phyloP scores from a whole-genome alignment of 805 yeast species.

The Yamadazyma endophytica region DNA sequence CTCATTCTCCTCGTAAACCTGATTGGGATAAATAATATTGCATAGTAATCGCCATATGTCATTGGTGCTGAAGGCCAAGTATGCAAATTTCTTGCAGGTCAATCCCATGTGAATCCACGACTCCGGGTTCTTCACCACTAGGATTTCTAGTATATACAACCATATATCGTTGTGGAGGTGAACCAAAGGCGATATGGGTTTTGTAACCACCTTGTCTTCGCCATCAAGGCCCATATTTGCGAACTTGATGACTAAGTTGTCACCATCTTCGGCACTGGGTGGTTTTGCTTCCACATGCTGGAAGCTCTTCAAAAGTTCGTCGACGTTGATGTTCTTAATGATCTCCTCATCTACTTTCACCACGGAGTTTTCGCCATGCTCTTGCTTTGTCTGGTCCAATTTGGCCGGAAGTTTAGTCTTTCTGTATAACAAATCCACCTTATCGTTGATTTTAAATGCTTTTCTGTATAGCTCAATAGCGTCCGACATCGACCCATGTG shows the following conservation, averaged over 20 bases:
- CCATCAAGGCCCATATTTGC: slow-evolving; percentile 20
- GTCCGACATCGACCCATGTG: slow-evolving; percentile 73
- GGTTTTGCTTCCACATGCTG: slow-evolving; percentile 24
- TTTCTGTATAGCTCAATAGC: slow-evolving; percentile 70
- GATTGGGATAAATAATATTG: slow-evolving; percentile 48
- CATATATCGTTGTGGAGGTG: slow-evolving; percentile 56
- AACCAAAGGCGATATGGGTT: slow-evolving; percentile 34
- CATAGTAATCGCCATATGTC: slow-evolving; percentile 50
- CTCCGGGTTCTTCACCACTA: slow-evolving; percentile 49
- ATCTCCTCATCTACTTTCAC: slow-evolving; percentile 30
- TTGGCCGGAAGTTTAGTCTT: slow-evolving; percentile 46
- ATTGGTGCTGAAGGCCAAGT: slow-evolving; percentile 51
- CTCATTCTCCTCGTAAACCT: slow-evolving; percentile 46
- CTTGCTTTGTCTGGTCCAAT: slow-evolving; percentile 20
- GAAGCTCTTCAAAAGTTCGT: slow-evolving; percentile 33
- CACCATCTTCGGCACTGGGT: slow-evolving; percentile 18
- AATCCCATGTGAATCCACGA: slow-evolving; percentile 62
- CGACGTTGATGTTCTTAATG: slow-evolving; percentile 40
- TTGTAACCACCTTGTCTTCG: slow-evolving; percentile 12
- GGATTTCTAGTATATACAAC: slow-evolving; percentile 42
- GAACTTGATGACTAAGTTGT: slow-evolving; percentile 19
- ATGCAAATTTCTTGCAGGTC: slow-evolving; percentile 55
- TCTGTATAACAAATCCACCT: slow-evolving; percentile 68
- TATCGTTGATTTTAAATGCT: slow-evolving; percentile 57
- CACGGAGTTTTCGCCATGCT: slow-evolving; percentile 25